These are phyloP conservation scores for Thinopyrum elongatum DNA, from an alignment of 176 grass and related monocot genomes.

Conservation along the genomic window DNA sequence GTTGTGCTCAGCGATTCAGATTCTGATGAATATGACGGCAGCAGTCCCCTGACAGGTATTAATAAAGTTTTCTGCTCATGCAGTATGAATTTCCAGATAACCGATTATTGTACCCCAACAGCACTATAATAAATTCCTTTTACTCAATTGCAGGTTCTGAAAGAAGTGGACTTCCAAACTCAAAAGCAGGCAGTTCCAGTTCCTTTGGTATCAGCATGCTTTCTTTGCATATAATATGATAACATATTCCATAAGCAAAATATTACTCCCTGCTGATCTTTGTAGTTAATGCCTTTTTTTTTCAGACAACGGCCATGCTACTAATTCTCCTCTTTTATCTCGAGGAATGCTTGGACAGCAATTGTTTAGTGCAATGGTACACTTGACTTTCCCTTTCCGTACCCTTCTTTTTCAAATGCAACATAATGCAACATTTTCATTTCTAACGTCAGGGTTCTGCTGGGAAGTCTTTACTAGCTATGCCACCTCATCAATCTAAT, in stretches of 20 bases:
- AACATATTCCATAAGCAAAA: not conserved
- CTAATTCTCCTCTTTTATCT: slow-evolving; percentile 28
- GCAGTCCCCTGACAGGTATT: slow-evolving; percentile 26
- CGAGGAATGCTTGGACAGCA: slow-evolving; percentile 31
- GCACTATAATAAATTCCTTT: not conserved
- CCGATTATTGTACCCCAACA: not conserved
- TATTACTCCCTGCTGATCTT: slow-evolving; percentile 4
- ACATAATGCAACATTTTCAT: not conserved
- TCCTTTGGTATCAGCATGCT: slow-evolving; percentile 39
- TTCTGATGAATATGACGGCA: slow-evolving; percentile 35
- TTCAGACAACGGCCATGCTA: slow-evolving; percentile 24
- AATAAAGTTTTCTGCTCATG: slow-evolving; percentile 32
- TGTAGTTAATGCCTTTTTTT: slow-evolving; percentile 8
- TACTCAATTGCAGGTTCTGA: not conserved
- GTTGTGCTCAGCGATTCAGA: slow-evolving; percentile 51
- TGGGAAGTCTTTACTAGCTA: slow-evolving; percentile 49
- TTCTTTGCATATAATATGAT: slow-evolving; percentile 27
- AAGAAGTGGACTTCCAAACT: slow-evolving; percentile 26
- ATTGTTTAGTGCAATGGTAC: slow-evolving; percentile 53
- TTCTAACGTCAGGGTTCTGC: slow-evolving; percentile 40
- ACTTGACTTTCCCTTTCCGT: not conserved
- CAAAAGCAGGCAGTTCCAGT: slow-evolving; percentile 23
- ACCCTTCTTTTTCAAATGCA: not conserved
- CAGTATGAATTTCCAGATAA: not conserved
- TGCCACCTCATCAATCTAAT: slow-evolving; percentile 61